A percentile compares a stretch with the other conserved stretches of the same genome.
Evolutionary conservation across 306 rosid genomes (phyloP).

Genomic region (Cotoneaster glaucophyllus): DNA sequence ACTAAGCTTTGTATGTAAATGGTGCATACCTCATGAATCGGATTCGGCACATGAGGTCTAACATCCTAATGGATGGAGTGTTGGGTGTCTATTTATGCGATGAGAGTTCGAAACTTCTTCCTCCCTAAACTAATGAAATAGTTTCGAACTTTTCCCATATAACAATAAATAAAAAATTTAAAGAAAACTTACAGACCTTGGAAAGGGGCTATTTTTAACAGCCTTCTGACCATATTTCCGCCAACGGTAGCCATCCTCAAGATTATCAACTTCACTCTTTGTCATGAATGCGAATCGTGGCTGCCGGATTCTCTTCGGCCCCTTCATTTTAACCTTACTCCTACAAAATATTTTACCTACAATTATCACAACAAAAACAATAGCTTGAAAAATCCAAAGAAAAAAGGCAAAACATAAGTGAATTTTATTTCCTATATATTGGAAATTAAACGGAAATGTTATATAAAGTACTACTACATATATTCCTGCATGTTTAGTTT

Average conservation of each 20-base stretch:
- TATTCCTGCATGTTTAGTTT: too few relatives aligned
- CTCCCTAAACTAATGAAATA: too few relatives aligned
- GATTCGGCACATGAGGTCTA: too few relatives aligned
- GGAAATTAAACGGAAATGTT: neutral
- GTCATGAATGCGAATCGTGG: conserved; percentile 93
- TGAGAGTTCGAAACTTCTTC: too few relatives aligned
- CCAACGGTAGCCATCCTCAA: conserved; percentile 98
- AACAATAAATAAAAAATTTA: too few relatives aligned
- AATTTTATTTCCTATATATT: neutral
- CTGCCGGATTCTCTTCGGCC: conserved; percentile 81
- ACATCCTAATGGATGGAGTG: too few relatives aligned
- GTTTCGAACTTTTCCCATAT: too few relatives aligned
- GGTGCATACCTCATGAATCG: too few relatives aligned
- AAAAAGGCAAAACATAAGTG: neutral
- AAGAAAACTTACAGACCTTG: conserved; percentile 44
- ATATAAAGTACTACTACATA: too few relatives aligned
- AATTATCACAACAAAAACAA: conserved; percentile 29
- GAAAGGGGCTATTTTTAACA: conserved; percentile 90
- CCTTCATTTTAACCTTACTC: conserved; percentile 67
- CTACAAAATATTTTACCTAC: conserved; percentile 48
- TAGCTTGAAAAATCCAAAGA: conserved; percentile 13
- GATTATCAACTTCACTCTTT: conserved; percentile 91
- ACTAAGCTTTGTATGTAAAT: too few relatives aligned
- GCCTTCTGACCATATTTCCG: conserved; percentile 98
- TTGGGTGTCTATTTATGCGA: neutral